Conservation (phyloP, 2,329 filamentous ascomycete genomes). For the Cadophora sp. region DNA sequence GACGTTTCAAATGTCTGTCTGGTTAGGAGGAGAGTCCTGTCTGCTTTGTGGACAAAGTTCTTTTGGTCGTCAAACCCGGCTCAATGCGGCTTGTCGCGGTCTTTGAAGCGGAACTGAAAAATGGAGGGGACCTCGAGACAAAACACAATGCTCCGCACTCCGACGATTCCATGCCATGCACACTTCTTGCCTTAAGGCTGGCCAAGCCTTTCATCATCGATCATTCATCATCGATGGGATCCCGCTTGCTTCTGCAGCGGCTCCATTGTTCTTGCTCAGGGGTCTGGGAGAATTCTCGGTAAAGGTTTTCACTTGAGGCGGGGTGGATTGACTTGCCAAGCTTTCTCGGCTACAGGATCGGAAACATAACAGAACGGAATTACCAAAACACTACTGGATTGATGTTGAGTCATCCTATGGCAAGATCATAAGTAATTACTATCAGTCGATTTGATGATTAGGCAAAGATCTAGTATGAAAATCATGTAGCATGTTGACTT, state of each 20-base stretch:
- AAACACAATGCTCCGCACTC: conserved; percentile 1
- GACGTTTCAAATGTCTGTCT: not conserved
- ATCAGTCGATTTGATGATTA: too few species aligned
- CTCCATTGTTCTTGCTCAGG: not conserved
- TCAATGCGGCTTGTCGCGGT: not conserved
- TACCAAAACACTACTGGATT: not conserved
- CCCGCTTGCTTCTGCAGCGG: not conserved
- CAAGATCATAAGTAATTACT: too few species aligned
- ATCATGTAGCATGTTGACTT: not conserved
- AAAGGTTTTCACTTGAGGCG: not conserved
- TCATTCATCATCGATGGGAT: not conserved
- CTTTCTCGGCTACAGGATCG: conserved; percentile 1
- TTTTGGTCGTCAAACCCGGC: too few species aligned
- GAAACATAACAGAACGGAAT: not conserved
- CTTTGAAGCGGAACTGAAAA: too few species aligned
- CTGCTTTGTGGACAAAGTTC: not conserved
- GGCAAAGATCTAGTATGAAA: too few species aligned
- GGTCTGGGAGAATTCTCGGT: not conserved
- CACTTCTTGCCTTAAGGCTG: not conserved
- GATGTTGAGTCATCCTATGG: not conserved
- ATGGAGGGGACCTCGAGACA: not conserved
- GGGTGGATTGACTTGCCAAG: not conserved
- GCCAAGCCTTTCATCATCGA: not conserved
- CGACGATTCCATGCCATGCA: not conserved
- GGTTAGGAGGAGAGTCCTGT: not conserved